Conservation (phyloP, 1,139 yeast species). For the Blastobotrys apis region DNA sequence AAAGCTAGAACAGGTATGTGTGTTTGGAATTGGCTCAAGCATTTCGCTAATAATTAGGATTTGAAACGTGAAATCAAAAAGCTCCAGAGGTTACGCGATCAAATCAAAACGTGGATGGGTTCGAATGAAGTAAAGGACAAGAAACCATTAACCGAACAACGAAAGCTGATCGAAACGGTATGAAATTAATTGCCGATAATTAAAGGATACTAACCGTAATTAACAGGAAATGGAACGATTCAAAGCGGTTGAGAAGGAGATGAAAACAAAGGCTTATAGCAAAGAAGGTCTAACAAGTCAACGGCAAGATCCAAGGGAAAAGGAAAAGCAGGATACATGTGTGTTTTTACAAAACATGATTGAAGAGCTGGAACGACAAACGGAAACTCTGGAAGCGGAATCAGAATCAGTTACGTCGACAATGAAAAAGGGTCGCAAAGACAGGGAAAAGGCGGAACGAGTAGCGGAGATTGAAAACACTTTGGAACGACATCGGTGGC, state of each 20-base stretch:
- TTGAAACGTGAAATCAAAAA: constrained; percentile 94
- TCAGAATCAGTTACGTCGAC: constrained; percentile 55
- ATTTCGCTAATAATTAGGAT: constrained; percentile 40
- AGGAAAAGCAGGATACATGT: constrained; percentile 71
- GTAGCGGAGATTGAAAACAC: constrained; percentile 60
- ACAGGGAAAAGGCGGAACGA: constrained; percentile 49
- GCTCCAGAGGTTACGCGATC: constrained; percentile 90
- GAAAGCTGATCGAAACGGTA: constrained; percentile 77
- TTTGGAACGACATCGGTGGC: constrained; percentile 75
- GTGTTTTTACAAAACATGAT: constrained; percentile 68
- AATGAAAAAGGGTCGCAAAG: constrained; percentile 55
- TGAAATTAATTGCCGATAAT: no score
- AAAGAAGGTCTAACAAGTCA: constrained; percentile 85
- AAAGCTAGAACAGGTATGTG: constrained; percentile 62
- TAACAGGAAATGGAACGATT: constrained; percentile 93
- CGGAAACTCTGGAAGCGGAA: constrained; percentile 74
- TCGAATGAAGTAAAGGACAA: constrained; percentile 92
- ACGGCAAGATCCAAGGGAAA: constrained; percentile 71
- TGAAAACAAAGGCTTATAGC: constrained; percentile 93
- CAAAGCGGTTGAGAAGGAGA: constrained; percentile 88
- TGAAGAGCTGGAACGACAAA: constrained; percentile 80
- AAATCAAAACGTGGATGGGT: constrained; percentile 91
- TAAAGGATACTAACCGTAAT: not conserved
- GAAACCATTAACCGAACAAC: constrained; percentile 70
- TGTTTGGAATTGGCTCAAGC: not conserved